Conservation (phyloP, 2,329 filamentous ascomycete species). For the Simplicillium aogashimaense region DNA sequence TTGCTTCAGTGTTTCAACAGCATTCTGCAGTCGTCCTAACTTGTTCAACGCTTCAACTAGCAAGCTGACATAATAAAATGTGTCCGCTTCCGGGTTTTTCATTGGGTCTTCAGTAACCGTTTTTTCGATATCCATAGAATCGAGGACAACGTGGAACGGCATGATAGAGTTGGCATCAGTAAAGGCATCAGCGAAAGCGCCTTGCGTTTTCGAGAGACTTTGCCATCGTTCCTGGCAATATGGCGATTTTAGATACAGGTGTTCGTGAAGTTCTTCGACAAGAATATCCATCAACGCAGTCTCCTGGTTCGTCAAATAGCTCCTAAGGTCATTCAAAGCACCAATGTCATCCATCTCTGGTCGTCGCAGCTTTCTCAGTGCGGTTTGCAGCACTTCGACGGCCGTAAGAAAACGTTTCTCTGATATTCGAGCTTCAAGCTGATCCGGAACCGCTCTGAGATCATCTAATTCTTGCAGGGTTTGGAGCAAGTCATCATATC, state of each 20-base stretch:
- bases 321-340: constrained; percentile 73
- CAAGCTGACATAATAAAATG: constrained; percentile 84
- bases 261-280: constrained; percentile 94
- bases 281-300: constrained; percentile 85
- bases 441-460: constrained; percentile 79
- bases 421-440: constrained; percentile 86
- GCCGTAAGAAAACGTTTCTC: constrained; percentile 92
- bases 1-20: constrained; percentile 85
- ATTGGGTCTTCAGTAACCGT: constrained; percentile 74
- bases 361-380: constrained; percentile 70
- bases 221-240: constrained; percentile 98
- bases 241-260: constrained; percentile 93
- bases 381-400: constrained; percentile 84
- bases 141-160: constrained; percentile 51
- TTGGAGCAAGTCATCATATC: constrained; percentile 83
- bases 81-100: constrained; percentile 90
- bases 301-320: constrained; percentile 90
- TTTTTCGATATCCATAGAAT: constrained; percentile 49
- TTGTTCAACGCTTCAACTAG: constrained; percentile 85
- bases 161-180: constrained; percentile 32
- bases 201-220: constrained; percentile 59
- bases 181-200: constrained; percentile 38
- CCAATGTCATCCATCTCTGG: constrained; percentile 89
- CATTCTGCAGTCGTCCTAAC: constrained; percentile 74
- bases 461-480: constrained; percentile 79